Conservation (phyloP, 805 yeast genomes). For the Wickerhamomyces sydowiorum region DNA sequence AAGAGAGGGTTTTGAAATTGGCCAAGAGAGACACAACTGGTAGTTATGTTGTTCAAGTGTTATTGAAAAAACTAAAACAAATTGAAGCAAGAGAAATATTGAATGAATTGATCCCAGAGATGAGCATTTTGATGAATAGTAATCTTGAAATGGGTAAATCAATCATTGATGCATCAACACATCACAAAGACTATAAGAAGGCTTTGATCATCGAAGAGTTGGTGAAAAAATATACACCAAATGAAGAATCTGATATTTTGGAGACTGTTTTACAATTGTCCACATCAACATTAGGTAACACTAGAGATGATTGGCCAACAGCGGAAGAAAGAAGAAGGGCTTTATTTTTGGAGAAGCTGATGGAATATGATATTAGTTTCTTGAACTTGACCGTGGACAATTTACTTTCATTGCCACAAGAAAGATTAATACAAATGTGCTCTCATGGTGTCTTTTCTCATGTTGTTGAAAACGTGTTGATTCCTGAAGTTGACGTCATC, state of each 20-base stretch:
- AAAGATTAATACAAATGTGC: constrained; percentile 66
- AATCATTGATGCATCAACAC: constrained; percentile 59
- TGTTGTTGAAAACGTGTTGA: constrained; percentile 67
- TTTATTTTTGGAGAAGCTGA: constrained; percentile 64
- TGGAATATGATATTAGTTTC: constrained; percentile 60
- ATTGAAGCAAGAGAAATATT: constrained; percentile 57
- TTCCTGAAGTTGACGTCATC: constrained; percentile 42
- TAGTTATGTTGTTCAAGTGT: constrained; percentile 67
- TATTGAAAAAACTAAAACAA: constrained; percentile 59
- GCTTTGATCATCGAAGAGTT: constrained; percentile 51
- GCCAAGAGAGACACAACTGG: constrained; percentile 84
- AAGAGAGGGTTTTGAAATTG: constrained; percentile 63
- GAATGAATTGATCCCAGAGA: constrained; percentile 60
- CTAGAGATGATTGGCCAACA: constrained; percentile 88
- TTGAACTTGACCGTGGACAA: constrained; percentile 54
- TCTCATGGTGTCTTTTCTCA: constrained; percentile 88
- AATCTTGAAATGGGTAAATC: constrained; percentile 66
- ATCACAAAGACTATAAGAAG: constrained; percentile 51
- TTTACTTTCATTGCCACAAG: constrained; percentile 53
- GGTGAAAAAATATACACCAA: constrained; percentile 38
- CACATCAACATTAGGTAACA: constrained; percentile 72
- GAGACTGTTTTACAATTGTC: constrained; percentile 64
- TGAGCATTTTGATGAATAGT: constrained; percentile 54
- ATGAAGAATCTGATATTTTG: constrained; percentile 37
- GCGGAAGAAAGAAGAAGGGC: constrained; percentile 83